Evolutionary conservation across 306 rosid species (phyloP), one percentile per base, ranked within the genome.

Genomic region (Potentilla sterilis): DNA sequence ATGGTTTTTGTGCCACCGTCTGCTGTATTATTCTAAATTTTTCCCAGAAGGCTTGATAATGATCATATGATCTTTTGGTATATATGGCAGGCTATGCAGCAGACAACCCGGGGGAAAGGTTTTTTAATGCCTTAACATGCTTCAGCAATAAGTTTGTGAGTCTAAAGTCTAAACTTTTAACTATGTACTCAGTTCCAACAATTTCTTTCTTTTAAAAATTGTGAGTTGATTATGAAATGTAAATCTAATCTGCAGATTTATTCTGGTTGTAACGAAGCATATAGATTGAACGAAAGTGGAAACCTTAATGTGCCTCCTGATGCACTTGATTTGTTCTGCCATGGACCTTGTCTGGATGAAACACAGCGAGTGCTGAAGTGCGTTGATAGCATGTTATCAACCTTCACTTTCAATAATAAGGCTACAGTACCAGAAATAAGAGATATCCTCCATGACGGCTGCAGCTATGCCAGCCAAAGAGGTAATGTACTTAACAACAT

Each of bases 221-320:
- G 46, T 51, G 22, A 78, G 18, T 55, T 32, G 49, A 37, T 64
- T 37, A 8, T 6, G 44, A 64, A 2, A 64, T 64, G 46, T 37
- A 14, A 14, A 4, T 16, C 22, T 63, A 16, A 64, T 37, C 44
- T 64, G 69, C 86, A 87, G 97, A 83, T 89, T 22, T 91, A 89
- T 75, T 70, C 18, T 49, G 86, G 83, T 52, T 91, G 94, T 70
- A 62, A 80, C 42, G 87, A 87, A 58, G 84, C 86, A 18, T 91
- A 87, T 49, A 86, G 97, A 81, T 82, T 91, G 79, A 88, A 86
- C 58, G 89, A 93, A 63, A 85, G 88, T 57, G 95, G 93, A 75
- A 81, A 78, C 76, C 67, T 92, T 35, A 81, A 83, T 12, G 76
- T 89, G 19, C 95, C 97, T 67, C 76, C 83, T 16, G 86, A 83